phyloP scores from a whole-genome alignment of 495 filamentous ascomycete species.

The Hypoxylon rickii region DNA sequence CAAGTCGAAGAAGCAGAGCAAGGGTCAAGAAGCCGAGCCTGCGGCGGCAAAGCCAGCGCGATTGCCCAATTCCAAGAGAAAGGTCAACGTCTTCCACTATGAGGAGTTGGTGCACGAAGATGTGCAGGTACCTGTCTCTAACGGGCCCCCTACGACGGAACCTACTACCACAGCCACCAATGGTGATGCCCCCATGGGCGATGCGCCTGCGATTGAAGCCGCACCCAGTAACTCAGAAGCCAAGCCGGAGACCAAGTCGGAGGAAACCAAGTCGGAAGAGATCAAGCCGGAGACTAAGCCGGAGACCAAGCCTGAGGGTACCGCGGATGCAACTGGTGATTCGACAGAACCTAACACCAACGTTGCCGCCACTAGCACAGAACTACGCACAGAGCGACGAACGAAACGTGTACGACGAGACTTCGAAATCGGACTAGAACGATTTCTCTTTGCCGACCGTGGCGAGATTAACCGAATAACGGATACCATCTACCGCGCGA shows the following conservation, averaged over 20 bases:
- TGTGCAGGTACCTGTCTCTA: conserved; percentile 52
- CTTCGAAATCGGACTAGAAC: conserved; percentile 84
- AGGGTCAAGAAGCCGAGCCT: conserved; percentile 64
- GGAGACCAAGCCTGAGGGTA: conserved; percentile 26
- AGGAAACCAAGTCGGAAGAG: too few relatives aligned
- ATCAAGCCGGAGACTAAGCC: conserved; percentile 24
- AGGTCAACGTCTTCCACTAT: conserved; percentile 77
- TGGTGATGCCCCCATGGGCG: conserved; percentile 46
- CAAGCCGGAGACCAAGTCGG: conserved; percentile 31
- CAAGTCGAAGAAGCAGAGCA: conserved; percentile 50
- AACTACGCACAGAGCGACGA: conserved; percentile 44
- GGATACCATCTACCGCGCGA: conserved; percentile 77
- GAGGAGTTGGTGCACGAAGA: conserved; percentile 75
- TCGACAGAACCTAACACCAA: conserved; percentile 2
- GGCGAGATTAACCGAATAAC: conserved; percentile 79
- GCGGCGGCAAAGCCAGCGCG: conserved; percentile 59
- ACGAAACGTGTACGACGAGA: conserved; percentile 63
- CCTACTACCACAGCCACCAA: conserved; percentile 40
- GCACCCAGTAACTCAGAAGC: conserved; percentile 16
- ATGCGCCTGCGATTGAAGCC: conserved; percentile 40
- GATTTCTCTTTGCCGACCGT: conserved; percentile 79
- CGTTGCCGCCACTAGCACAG: conserved; percentile 10
- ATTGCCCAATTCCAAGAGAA: conserved; percentile 81
- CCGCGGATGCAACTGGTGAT: conserved; percentile 12
- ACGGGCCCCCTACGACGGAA: conserved; percentile 44